Base-by-base conservation (phyloP, 2,329 filamentous ascomycete species). In the Trichoderma atroviride region DNA sequence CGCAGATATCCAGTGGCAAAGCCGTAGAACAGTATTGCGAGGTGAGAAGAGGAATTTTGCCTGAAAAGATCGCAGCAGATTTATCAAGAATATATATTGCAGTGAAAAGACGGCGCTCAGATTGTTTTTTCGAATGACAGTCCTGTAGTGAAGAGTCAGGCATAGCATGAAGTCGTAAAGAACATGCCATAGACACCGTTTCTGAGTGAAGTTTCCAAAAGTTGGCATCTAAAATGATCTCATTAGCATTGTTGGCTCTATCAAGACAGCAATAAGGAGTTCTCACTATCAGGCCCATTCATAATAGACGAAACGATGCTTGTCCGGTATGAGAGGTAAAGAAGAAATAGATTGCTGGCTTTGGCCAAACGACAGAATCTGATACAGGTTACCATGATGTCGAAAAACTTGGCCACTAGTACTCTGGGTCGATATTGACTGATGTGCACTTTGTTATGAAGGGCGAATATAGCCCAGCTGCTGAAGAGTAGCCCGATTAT, bases 81-180 rank as follows among this genome's bases (percentile, higher is more conserved):
- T 37, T 63, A 37, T 63, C 60, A 6, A 63, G 47, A 22, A 63
- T 5, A 63, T 63, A 63, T 11, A 63, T 63, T 22, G 60, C 60
- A 3, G 47, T 63, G 60, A 63, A 63, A 19, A 63, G 60, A 63
- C 60, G 60, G 16, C 60, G 60, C 14, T 53, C 43, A 19, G 60
- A 63, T 3, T 63, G 60, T 14, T 37, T 53, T 7, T 10, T 53
- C 10, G 33, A 27, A 22, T n/a, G 60, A 53, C 7, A 16, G 35
- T 63, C 60, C 14, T 53, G 29, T 53, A 63, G 24, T 19, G 60
- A 63, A 27, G 47, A 19, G 14, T 63, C 31, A n/a, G 60, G 19
- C 31, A 63, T 53, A 9, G 5, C 2, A n/a, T 53, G 22, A 5
- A 63, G 33, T 7, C 60, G 13, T 24, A 55, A 16, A 16, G 52